Conservation (phyloP, 805 yeast genomes). For the Starmerella etchellsii region DNA sequence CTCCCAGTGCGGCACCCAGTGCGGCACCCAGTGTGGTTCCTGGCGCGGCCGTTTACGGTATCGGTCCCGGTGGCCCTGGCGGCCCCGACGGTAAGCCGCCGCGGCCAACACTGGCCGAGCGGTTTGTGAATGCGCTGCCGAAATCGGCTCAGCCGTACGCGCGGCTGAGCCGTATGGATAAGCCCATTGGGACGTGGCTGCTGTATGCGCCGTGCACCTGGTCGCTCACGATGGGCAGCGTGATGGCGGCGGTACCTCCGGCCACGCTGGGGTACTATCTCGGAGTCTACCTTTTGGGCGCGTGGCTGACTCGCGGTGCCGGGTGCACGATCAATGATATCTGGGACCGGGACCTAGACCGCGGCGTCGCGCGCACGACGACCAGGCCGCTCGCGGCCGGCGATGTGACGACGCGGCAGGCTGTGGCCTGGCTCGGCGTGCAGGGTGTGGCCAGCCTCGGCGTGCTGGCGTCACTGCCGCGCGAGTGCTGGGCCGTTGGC, state of each 20-base stretch:
- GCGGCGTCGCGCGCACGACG: constrained; percentile 73
- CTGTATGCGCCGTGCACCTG: constrained; percentile 77
- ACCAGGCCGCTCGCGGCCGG: constrained; percentile 92
- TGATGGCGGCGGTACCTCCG: constrained; percentile 50
- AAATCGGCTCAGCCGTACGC: constrained; percentile 74
- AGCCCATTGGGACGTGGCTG: constrained; percentile 90
- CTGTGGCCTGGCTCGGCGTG: constrained; percentile 53
- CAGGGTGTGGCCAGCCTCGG: constrained; percentile 66
- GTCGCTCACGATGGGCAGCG: constrained; percentile 88
- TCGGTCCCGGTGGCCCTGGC: too few relatives aligned
- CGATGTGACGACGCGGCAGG: constrained; percentile 57
- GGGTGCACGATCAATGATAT: constrained; percentile 95
- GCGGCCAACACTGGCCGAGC: constrained; percentile 25
- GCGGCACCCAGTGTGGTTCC: neutral
- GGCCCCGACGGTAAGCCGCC: too few relatives aligned
- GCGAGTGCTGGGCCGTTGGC: constrained; percentile 68
- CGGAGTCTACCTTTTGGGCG: constrained; percentile 66
- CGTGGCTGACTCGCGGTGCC: constrained; percentile 90
- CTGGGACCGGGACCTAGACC: constrained; percentile 69
- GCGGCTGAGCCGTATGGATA: constrained; percentile 79
- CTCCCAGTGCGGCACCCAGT: neutral
- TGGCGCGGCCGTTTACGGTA: too few relatives aligned
- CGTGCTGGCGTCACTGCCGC: constrained; percentile 59
- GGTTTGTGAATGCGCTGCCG: constrained; percentile 40
- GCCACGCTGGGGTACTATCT: constrained; percentile 48